A percentile compares a stretch with the other conserved stretches of the same genome.
These are phyloP conservation scores for Mycena crocata DNA, from an alignment of 768 basidiomycete species.

Conservation along the genomic window DNA sequence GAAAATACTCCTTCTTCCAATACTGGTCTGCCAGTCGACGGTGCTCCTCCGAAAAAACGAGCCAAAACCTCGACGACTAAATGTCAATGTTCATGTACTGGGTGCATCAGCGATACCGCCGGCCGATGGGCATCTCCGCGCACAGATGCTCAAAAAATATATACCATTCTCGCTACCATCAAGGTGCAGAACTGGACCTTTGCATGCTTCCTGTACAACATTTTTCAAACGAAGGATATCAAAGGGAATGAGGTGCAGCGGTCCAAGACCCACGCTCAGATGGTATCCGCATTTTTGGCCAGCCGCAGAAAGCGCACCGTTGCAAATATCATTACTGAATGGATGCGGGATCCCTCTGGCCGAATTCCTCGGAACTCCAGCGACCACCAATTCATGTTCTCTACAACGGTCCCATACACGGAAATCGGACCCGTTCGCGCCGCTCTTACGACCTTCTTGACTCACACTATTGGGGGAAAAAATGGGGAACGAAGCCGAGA, in stretches of 20 bases:
- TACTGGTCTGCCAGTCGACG: neutral
- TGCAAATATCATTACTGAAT: neutral
- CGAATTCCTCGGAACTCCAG: neutral
- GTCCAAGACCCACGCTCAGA: neutral
- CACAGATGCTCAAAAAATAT: slow-evolving; percentile 12
- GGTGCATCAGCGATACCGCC: neutral
- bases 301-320: slow-evolving; percentile 1
- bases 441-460: slow-evolving; percentile 5
- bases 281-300: slow-evolving; percentile 5
- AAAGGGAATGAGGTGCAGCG: neutral
- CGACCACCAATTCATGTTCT: neutral
- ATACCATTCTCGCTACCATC: neutral
- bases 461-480: slow-evolving; percentile 11
- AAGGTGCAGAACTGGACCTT: slow-evolving; percentile 9
- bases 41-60: neutral
- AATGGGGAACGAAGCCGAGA: slow-evolving; percentile 10
- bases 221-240: neutral
- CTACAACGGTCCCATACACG: slow-evolving; percentile 4
- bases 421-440: slow-evolving; percentile 11
- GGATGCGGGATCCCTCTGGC: slow-evolving; percentile 10
- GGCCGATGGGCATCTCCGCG: slow-evolving; percentile 1
- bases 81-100: no score
- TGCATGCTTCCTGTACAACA: slow-evolving; percentile 9
- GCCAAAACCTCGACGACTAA: neutral
- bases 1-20: neutral